These are phyloP conservation scores for Mycena filopes DNA, from an alignment of 768 basidiomycete species.

Conservation along the genomic window DNA sequence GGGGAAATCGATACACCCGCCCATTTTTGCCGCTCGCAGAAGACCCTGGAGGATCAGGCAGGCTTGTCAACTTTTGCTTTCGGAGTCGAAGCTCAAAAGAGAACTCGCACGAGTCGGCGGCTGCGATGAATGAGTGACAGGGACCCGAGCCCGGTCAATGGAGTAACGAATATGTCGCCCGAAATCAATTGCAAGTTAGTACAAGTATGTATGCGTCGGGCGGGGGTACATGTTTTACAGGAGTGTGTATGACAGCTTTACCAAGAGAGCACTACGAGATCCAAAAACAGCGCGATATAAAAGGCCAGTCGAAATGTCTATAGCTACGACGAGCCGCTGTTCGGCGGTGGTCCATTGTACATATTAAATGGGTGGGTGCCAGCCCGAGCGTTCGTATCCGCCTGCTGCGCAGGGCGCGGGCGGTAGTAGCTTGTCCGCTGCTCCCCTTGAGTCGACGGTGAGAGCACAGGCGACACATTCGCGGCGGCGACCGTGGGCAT, in stretches of 20 bases:
- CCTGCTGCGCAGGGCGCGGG: slow-evolving; percentile 46
- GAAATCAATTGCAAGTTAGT: too few relatives aligned
- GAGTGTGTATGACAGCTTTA: slow-evolving; percentile 6
- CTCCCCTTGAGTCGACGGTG: slow-evolving; percentile 39
- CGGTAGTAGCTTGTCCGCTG: slow-evolving; percentile 67
- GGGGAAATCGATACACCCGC: too few relatives aligned
- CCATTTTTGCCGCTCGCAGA: too few relatives aligned
- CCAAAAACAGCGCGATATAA: too few relatives aligned
- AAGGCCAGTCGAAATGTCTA: not conserved
- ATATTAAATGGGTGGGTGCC: slow-evolving; percentile 17
- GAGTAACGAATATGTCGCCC: too few relatives aligned
- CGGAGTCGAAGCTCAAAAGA: not conserved
- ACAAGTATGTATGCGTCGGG: too few relatives aligned
- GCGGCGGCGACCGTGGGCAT: slow-evolving; percentile 78
- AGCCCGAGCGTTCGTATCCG: slow-evolving; percentile 10
- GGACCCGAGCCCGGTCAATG: too few relatives aligned
- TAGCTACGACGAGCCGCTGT: slow-evolving; percentile 4
- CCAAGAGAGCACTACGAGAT: too few relatives aligned
- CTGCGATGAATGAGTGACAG: too few relatives aligned
- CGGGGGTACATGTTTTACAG: not conserved
- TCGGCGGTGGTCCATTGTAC: slow-evolving; percentile 16
- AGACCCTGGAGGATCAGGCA: too few relatives aligned
- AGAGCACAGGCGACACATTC: slow-evolving; percentile 65
- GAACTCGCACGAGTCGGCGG: too few relatives aligned
- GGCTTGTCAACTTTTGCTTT: not conserved